A percentile compares a stretch with the other conserved stretches of the same genome.
Conservation (phyloP, 306 rosid genomes). For the Senna siamea region DNA sequence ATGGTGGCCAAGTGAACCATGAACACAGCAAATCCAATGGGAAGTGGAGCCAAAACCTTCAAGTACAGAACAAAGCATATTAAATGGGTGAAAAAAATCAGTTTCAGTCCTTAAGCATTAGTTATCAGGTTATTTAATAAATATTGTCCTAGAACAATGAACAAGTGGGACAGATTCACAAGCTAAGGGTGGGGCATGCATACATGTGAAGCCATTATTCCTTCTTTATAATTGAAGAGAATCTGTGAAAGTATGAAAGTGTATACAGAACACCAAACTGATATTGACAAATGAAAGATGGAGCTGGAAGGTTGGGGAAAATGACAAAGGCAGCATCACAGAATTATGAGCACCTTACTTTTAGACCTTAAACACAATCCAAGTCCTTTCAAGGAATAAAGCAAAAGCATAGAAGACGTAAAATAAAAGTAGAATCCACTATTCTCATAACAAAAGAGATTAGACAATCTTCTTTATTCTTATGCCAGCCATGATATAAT, state of each 20-base stretch:
- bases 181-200: constrained; percentile 37
- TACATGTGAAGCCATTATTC: constrained; percentile 47
- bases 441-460: constrained; percentile 20
- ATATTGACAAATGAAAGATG: constrained; percentile 35
- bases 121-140: no score
- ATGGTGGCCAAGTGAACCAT: constrained; percentile 97
- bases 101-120: no score
- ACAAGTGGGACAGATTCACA: constrained; percentile 38
- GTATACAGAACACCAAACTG: constrained; percentile 32
- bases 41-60: constrained; percentile 97
- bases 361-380: constrained; percentile 16
- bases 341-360: constrained; percentile 33
- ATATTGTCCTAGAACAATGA: background rate
- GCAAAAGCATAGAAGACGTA: background rate
- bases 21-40: constrained; percentile 96
- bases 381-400: constrained; percentile 29
- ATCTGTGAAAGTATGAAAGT: constrained; percentile 35
- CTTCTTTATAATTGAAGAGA: constrained; percentile 26
- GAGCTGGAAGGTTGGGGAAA: constrained; percentile 42
- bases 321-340: constrained; percentile 33
- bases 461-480: background rate
- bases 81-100: no score
- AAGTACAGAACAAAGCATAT: constrained; percentile 22
- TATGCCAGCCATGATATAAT: constrained; percentile 21
- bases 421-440: constrained; percentile 37